phyloP scores from a whole-genome alignment of 371 early-diverging fungal genomes.

The Dentiscutata heterogama region DNA sequence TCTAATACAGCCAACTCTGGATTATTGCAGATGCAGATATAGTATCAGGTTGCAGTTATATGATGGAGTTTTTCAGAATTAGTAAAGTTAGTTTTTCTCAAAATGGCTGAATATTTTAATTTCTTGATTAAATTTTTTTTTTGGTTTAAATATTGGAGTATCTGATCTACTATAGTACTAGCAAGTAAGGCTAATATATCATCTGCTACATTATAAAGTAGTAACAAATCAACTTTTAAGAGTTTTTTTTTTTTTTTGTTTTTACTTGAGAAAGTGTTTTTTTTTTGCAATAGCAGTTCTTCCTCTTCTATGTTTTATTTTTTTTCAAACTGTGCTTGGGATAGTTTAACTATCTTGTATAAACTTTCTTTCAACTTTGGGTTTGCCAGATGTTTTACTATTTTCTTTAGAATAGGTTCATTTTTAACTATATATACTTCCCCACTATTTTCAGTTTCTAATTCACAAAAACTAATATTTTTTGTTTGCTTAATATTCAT shows the following conservation, averaged over 20 bases:
- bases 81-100: background rate
- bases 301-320: too few species aligned
- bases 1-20: background rate
- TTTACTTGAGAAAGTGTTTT: too few species aligned
- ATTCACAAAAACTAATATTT: too few species aligned
- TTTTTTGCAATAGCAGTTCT: too few species aligned
- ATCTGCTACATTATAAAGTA: background rate
- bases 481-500: too few species aligned
- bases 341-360: too few species aligned
- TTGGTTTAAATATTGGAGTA: background rate
- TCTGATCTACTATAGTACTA: background rate
- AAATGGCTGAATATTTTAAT: background rate
- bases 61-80: background rate
- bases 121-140: background rate
- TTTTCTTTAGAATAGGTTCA: too few species aligned
- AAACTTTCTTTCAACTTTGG: too few species aligned
- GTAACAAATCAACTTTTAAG: background rate
- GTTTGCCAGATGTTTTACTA: too few species aligned
- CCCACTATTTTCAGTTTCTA: too few species aligned
- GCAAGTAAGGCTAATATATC: background rate
- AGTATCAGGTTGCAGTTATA: background rate
- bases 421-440: too few species aligned
- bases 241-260: background rate
- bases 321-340: too few species aligned
- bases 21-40: background rate